phyloP scores from a whole-genome alignment of 1,139 yeast genomes.

The Yamadazyma trypodendri region DNA sequence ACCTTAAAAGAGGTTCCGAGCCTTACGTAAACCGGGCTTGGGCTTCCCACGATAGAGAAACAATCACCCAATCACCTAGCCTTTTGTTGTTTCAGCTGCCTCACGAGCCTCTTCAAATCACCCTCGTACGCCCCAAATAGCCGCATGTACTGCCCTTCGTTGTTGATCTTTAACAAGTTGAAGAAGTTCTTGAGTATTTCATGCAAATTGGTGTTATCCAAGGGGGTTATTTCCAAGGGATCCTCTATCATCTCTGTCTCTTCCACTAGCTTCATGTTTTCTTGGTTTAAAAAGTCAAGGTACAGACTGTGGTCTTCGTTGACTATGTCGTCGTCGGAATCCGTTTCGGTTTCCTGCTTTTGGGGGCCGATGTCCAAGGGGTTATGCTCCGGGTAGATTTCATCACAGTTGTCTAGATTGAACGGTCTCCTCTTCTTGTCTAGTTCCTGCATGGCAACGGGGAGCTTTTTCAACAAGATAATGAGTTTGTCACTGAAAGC shows the following conservation, averaged over 20 bases:
- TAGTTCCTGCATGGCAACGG: constrained; percentile 64
- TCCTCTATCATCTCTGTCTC: constrained; percentile 75
- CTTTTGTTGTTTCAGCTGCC: too few species aligned
- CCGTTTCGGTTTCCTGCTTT: constrained; percentile 14
- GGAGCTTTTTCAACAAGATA: constrained; percentile 50
- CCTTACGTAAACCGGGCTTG: too few species aligned
- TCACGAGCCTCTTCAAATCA: constrained; percentile 6
- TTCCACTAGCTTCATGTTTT: constrained; percentile 43
- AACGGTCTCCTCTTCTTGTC: constrained; percentile 59
- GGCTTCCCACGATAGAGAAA: too few species aligned
- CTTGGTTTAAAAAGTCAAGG: constrained; percentile 37
- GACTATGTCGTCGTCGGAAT: constrained; percentile 7
- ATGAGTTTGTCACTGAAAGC: constrained; percentile 14
- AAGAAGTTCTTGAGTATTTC: constrained; percentile 20
- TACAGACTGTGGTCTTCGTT: constrained; percentile 35
- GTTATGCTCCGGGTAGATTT: too few species aligned
- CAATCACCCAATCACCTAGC: too few species aligned
- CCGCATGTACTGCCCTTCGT: constrained; percentile 13
- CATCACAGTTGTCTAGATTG: constrained; percentile 12
- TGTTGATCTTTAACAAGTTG: constrained; percentile 13
- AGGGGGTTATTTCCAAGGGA: constrained; percentile 73
- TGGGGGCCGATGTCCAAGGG: constrained; percentile 5
- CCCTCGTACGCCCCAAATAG: constrained; percentile 16
- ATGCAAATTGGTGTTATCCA: constrained; percentile 71
- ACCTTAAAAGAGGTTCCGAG: too few species aligned